Conservation (phyloP, 257 asterid genomes). For the Gentiana macrophylla region DNA sequence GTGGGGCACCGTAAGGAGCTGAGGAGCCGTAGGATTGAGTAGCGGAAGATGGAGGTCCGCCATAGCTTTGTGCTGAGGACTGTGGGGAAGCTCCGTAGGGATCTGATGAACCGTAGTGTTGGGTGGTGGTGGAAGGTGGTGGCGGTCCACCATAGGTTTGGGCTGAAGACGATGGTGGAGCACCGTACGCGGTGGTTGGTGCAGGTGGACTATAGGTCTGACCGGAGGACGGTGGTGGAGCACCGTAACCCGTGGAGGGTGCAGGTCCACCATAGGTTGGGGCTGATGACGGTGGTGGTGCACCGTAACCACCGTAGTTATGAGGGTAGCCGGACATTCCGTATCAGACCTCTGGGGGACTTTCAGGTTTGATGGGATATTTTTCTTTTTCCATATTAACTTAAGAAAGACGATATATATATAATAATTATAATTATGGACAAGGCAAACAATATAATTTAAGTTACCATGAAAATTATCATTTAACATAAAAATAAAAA, state of each 20-base stretch:
- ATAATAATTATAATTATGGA: too few relatives aligned
- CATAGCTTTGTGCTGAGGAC: slow-evolving; percentile 39
- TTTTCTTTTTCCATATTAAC: too few relatives aligned
- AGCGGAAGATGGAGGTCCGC: slow-evolving; percentile 18
- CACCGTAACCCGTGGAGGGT: slow-evolving; percentile 13
- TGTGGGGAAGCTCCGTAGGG: slow-evolving; percentile 18
- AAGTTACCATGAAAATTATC: too few relatives aligned
- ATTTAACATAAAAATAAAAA: too few relatives aligned
- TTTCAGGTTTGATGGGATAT: too few relatives aligned
- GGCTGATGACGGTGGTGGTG: slow-evolving; percentile 34
- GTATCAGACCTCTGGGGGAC: too few relatives aligned
- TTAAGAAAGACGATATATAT: too few relatives aligned
- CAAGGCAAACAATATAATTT: too few relatives aligned
- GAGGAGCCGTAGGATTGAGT: slow-evolving; percentile 14
- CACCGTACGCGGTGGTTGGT: not conserved
- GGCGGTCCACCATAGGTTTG: slow-evolving; percentile 11
- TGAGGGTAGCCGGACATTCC: slow-evolving; percentile 66
- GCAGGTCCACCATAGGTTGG: slow-evolving; percentile 26
- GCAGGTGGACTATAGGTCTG: slow-evolving; percentile 2
- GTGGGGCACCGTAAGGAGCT: slow-evolving; percentile 3
- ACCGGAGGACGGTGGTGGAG: slow-evolving; percentile 14
- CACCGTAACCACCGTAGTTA: slow-evolving; percentile 17
- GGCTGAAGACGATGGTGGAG: slow-evolving; percentile 24
- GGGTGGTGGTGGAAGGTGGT: slow-evolving; percentile 8
- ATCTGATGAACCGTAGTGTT: slow-evolving; percentile 13